Evolutionary conservation across 1,284 basidiomycete species (phyloP).

Genomic region (Cystobasidium slooffiae): DNA sequence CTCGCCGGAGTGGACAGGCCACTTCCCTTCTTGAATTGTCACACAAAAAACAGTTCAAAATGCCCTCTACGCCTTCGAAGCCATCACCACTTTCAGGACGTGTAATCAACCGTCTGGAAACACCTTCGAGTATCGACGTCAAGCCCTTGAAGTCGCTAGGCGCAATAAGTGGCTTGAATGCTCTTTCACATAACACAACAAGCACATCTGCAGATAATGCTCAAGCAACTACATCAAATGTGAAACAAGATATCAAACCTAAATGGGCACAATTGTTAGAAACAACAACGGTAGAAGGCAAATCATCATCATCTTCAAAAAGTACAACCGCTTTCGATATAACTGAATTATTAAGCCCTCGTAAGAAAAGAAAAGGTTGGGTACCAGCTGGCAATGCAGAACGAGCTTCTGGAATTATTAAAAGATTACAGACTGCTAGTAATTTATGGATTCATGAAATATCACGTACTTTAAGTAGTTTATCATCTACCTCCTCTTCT

Average conservation of each 20-base stretch:
- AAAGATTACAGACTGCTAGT: slow-evolving; percentile 35
- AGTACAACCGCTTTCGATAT: slow-evolving; percentile 17
- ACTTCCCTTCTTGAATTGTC: slow-evolving; percentile 10
- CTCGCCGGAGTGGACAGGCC: not conserved
- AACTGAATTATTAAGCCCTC: slow-evolving; percentile 32
- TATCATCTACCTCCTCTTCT: not conserved
- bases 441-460: slow-evolving; percentile 42
- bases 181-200: not conserved
- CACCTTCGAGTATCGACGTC: not conserved
- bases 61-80: slow-evolving; percentile 16
- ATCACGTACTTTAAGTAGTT: slow-evolving; percentile 22
- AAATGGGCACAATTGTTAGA: slow-evolving; percentile 32
- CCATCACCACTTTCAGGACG: slow-evolving; percentile 16
- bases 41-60: slow-evolving; percentile 8
- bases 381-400: slow-evolving; percentile 36
- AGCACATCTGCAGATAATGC: not conserved
- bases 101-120: not conserved
- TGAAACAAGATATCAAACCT: slow-evolving; percentile 3
- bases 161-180: slow-evolving; percentile 8
- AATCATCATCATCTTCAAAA: not conserved
- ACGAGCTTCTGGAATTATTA: slow-evolving; percentile 27
- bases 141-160: slow-evolving; percentile 21
- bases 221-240: not conserved
- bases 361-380: slow-evolving; percentile 42
- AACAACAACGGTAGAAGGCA: not conserved